Conservation (phyloP, 331 rosid genomes). For the Malus hybrid region DNA sequence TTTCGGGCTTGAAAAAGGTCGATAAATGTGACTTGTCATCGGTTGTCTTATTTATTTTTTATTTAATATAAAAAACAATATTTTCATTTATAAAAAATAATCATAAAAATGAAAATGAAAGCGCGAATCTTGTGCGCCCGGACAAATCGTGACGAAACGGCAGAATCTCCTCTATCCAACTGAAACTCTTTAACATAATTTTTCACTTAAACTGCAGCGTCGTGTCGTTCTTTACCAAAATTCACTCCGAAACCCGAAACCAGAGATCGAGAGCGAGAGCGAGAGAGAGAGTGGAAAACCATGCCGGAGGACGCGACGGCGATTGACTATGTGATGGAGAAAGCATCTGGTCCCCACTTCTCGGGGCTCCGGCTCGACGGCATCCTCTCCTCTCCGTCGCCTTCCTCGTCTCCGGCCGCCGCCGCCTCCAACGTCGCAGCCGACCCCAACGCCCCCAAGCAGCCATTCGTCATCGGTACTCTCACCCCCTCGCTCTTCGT, state of each 20-base stretch:
- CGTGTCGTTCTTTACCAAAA: neutral
- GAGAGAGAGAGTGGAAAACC: neutral
- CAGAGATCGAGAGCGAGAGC: neutral
- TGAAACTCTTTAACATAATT: neutral
- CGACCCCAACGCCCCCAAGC: constrained; percentile 41
- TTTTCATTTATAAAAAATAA: neutral
- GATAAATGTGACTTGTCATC: rapidly evolving
- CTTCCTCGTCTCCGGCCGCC: constrained; percentile 41
- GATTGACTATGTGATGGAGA: constrained; percentile 81
- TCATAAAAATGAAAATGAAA: neutral
- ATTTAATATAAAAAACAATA: too few relatives aligned
- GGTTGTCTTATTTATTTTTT: too few relatives aligned
- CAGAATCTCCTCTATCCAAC: neutral
- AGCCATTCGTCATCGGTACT: constrained; percentile 83
- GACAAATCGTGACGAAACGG: neutral
- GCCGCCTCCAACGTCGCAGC: constrained; percentile 39
- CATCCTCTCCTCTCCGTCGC: constrained; percentile 29
- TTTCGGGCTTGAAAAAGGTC: rapidly evolving
- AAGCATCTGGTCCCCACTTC: constrained; percentile 84
- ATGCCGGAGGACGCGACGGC: constrained; percentile 65
- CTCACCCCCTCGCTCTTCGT: neutral
- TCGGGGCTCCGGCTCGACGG: constrained; percentile 80
- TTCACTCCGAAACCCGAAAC: neutral
- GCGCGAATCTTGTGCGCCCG: neutral
- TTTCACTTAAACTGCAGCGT: neutral